Base-by-base conservation (phyloP, 805 yeast genomes). In the Kodamaea leandrae region DNA sequence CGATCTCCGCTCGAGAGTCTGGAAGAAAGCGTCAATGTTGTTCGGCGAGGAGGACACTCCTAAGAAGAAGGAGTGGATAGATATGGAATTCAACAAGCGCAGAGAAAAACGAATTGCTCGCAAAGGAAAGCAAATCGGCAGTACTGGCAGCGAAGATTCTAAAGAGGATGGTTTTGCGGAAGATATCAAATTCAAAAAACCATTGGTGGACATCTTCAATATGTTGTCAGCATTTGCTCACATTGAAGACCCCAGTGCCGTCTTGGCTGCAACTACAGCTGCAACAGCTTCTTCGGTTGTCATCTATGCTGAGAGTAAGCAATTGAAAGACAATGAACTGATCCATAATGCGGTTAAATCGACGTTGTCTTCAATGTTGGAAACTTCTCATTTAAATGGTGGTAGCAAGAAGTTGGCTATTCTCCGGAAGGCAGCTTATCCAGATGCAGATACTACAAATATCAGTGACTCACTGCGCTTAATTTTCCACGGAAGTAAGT, bases 1-100 rank as follows among this genome's bases (percentile, higher is more conserved):
- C 53, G 98, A 91, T 56, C 67, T 91, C 41, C 72, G 95, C 39
- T 78, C 86, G 0, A 70, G 98, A 41, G 82, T 91, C 15, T 73
- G 77, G 48, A 83, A 82, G 49, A 70, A 93, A 29, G 96, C 97
- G 0, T 68, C 65, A 27, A 64, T 62, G 14, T 63, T 83, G 50
- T 89, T 78, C 63, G 93, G 96, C 1, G 74, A 69, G 7, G 69
- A 63, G 0, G 80, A 78, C 5, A 63, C 82, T 8, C 71, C 65
- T 7, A 78, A 74, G 33, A 76, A 78, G 47, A 58, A 61, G 30
- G 66, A 72, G 29, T 91, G 97, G 97, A 73, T 86, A 25, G 83
- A 80, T 26, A 67, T 69, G 3, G 96, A 88, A 57, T 87, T 85
- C 55, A 76, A 71, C 36, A 76, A 72, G 47, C 71, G 96, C 19